Percentiles rank a stretch among this genome's conserved stretches.
Evolutionary conservation across 305 asterid species (phyloP).

Genomic region (Solanum chacoense): DNA sequence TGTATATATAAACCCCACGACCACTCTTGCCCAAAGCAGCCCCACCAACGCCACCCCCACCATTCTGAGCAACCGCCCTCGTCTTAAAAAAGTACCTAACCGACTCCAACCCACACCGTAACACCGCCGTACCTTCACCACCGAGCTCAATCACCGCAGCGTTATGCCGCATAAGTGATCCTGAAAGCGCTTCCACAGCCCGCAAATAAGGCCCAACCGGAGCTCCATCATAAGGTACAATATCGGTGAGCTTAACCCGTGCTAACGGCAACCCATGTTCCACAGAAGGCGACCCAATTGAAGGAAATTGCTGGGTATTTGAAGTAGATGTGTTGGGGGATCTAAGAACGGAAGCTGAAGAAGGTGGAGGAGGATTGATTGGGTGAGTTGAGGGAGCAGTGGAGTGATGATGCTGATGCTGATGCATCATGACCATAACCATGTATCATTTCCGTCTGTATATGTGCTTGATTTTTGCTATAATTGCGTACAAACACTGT

Average conservation of each 20-base stretch:
- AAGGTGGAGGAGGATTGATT: not conserved
- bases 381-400: constrained; percentile 9
- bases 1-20: constrained; percentile 58
- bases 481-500: not conserved
- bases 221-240: constrained; percentile 79
- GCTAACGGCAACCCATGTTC: constrained; percentile 3
- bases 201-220: constrained; percentile 39
- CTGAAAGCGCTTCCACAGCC: constrained; percentile 71
- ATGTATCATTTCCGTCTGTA: constrained; percentile 12
- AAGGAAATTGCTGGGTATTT: constrained; percentile 5
- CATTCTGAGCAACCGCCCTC: constrained; percentile 16
- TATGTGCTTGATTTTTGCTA: not conserved
- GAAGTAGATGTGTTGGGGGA: constrained; percentile 7
- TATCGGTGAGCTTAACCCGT: constrained; percentile 63
- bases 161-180: constrained; percentile 79
- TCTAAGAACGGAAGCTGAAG: constrained; percentile 12
- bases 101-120: constrained; percentile 77
- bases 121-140: constrained; percentile 55
- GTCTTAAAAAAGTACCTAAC: constrained; percentile 61
- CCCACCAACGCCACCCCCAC: not conserved
- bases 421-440: constrained; percentile 17
- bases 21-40: constrained; percentile 22
- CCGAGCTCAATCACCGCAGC: constrained; percentile 82
- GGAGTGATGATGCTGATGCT: constrained; percentile 10
- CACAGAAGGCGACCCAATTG: not conserved